Conservation (phyloP, 2,329 filamentous ascomycete genomes). For the Colletotrichum nymphaeae region DNA sequence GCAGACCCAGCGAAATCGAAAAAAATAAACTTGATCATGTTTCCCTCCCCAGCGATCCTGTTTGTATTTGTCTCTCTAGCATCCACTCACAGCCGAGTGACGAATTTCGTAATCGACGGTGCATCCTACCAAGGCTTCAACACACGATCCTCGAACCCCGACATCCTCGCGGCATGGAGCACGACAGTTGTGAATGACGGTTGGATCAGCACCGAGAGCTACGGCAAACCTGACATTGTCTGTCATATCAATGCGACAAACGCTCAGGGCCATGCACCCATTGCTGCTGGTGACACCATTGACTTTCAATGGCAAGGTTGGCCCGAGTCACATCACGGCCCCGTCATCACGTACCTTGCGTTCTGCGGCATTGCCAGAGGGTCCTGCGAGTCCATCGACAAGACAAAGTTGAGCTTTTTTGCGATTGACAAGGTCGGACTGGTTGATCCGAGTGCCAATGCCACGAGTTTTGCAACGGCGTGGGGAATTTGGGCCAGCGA, state of each 20-base stretch:
- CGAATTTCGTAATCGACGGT: constrained; percentile 55
- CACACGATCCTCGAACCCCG: constrained; percentile 36
- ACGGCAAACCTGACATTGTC: constrained; percentile 64
- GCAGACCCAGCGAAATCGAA: neutral
- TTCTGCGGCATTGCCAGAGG: constrained; percentile 46
- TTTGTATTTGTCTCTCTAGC: neutral
- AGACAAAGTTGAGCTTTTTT: constrained; percentile 53
- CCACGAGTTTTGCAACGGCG: constrained; percentile 25
- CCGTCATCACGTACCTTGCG: constrained; percentile 53
- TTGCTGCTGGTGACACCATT: constrained; percentile 66
- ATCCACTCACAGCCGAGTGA: constrained; percentile 44
- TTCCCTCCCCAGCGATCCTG: neutral
- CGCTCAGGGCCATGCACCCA: constrained; percentile 61
- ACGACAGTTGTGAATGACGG: constrained; percentile 62
- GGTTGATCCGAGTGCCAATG: constrained; percentile 40
- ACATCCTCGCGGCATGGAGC: constrained; percentile 63
- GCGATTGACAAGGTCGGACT: constrained; percentile 54
- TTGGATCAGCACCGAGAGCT: constrained; percentile 60
- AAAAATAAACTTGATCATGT: neutral
- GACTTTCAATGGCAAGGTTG: constrained; percentile 72
- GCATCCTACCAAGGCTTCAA: constrained; percentile 57
- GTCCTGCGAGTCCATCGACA: constrained; percentile 52
- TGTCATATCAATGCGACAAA: constrained; percentile 69
- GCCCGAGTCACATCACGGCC: constrained; percentile 63
- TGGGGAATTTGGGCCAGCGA: constrained; percentile 53